Evolutionary conservation across 2,329 filamentous ascomycete genomes (phyloP).

Genomic region (Aspergillus terreus): DNA sequence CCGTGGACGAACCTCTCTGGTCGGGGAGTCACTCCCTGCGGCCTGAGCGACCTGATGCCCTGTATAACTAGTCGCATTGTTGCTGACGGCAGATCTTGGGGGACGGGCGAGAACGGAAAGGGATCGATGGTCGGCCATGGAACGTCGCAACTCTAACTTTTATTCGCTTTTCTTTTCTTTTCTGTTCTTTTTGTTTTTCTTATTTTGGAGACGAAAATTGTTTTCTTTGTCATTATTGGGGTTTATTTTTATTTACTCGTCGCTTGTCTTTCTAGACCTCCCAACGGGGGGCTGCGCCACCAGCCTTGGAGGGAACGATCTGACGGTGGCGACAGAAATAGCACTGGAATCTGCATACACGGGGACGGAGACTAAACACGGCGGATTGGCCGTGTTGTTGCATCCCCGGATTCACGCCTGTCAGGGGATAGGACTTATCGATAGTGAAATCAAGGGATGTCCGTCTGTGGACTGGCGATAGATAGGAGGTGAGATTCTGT

Average conservation of each 20-base stretch:
- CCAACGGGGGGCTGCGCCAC: conserved; percentile 15
- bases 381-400: conserved; percentile 9
- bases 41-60: neutral
- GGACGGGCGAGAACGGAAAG: conserved; percentile 12
- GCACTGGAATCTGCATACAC: conserved; percentile 12
- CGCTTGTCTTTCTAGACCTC: neutral
- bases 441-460: conserved; percentile 11
- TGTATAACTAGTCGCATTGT: neutral
- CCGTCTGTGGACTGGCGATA: neutral
- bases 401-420: conserved; percentile 17
- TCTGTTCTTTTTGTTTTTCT: conserved; percentile 1
- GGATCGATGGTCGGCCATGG: conserved; percentile 6
- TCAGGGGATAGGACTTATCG: conserved; percentile 5
- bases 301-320: conserved; percentile 5
- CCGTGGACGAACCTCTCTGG: neutral
- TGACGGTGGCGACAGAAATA: conserved; percentile 20
- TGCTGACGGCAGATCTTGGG: neutral
- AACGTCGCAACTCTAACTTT: conserved; percentile 9
- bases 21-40: neutral
- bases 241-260: neutral
- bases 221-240: neutral
- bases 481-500: conserved; percentile 6
- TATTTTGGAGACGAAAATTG: neutral
- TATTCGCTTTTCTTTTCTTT: conserved; percentile 1
- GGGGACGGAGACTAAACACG: conserved; percentile 11